Conservation (phyloP, 2,329 filamentous ascomycete species). For the Diplocarpon rosae region DNA sequence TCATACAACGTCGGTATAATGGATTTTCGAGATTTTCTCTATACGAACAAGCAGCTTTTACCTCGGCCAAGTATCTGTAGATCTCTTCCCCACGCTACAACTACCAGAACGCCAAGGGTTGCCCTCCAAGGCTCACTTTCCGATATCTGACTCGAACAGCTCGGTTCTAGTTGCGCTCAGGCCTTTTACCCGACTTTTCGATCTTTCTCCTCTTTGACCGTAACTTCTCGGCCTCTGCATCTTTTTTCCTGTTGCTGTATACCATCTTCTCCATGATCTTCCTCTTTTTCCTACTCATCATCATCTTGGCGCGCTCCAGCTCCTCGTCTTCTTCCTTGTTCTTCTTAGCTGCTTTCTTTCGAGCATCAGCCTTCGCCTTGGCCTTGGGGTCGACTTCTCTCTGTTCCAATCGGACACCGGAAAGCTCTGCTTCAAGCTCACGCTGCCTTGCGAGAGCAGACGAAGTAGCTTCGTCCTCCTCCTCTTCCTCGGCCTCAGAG, state of each 20-base stretch:
- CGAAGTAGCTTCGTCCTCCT: constrained; percentile 47
- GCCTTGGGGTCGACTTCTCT: constrained; percentile 42
- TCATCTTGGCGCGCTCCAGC: constrained; percentile 86
- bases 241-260: constrained; percentile 89
- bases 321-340: constrained; percentile 73
- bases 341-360: constrained; percentile 59
- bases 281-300: constrained; percentile 96
- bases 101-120: constrained; percentile 3
- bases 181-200: constrained; percentile 42
- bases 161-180: constrained; percentile 1
- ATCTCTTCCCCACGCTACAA: no score
- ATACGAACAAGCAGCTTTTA: no score
- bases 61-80: no score
- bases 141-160: constrained; percentile 4
- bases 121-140: constrained; percentile 9
- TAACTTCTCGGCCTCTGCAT: constrained; percentile 77
- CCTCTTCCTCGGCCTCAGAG: constrained; percentile 34
- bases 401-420: constrained; percentile 50
- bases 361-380: constrained; percentile 58
- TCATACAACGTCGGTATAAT: no score
- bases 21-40: no score
- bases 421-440: constrained; percentile 87
- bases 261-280: constrained; percentile 97
- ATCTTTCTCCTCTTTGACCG: constrained; percentile 83
- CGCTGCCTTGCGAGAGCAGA: constrained; percentile 64